A percentile compares a stretch with the other conserved stretches of the same genome.
These are phyloP conservation scores for Mortierella sp. DNA, from an alignment of 371 early-diverging fungal genomes.

Conservation along the genomic window DNA sequence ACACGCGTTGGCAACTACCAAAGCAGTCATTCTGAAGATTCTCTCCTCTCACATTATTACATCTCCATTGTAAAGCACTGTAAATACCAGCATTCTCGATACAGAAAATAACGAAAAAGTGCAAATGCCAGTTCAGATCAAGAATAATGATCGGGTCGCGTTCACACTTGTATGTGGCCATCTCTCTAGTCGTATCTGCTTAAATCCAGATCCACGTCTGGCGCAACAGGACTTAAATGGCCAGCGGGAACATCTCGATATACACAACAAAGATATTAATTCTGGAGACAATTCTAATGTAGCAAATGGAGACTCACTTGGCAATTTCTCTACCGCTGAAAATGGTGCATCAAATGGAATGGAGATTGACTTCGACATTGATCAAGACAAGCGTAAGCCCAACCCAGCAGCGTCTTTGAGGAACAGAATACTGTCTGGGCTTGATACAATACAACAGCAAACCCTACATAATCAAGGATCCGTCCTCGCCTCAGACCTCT, in stretches of 20 bases:
- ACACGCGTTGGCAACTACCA: neutral
- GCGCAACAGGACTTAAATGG: neutral
- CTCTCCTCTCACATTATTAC: too few species aligned
- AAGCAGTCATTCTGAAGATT: neutral
- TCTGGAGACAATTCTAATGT: neutral
- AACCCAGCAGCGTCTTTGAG: neutral
- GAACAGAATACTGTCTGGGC: neutral
- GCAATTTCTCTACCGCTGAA: neutral
- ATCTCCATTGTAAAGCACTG: too few species aligned
- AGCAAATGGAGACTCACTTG: neutral
- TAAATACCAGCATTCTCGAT: neutral
- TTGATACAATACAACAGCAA: constrained; percentile 24
- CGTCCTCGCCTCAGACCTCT: constrained; percentile 42
- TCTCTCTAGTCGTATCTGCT: constrained; percentile 40
- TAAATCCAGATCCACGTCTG: constrained; percentile 40
- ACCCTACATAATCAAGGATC: constrained; percentile 48
- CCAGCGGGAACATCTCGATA: constrained; percentile 7
- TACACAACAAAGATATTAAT: neutral
- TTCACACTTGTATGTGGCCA: constrained; percentile 54
- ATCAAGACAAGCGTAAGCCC: neutral
- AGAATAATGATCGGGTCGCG: neutral
- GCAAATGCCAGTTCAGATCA: constrained; percentile 16
- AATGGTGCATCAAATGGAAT: constrained; percentile 1
- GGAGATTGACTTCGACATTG: neutral
- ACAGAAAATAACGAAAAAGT: neutral